Evolutionary conservation across 495 filamentous ascomycete genomes (phyloP), one percentile per base, ranked within the genome.

Genomic region (Aspergillus steynii): DNA sequence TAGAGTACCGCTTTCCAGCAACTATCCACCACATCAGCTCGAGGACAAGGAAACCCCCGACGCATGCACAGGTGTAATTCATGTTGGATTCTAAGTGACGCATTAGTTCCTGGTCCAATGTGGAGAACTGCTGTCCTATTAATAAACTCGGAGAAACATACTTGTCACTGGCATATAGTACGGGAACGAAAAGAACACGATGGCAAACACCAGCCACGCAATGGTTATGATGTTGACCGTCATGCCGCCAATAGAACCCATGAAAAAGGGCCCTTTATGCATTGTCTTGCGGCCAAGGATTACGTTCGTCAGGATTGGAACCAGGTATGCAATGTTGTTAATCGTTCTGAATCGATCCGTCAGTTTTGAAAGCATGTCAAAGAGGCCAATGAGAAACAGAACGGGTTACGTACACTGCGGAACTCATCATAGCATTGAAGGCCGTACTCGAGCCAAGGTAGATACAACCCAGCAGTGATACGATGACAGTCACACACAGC

Each of bases 121-220:
- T 1, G 29, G 5, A 53, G 31, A 28, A 31, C 0, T 12, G 1
- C 37, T 4, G 37, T 42, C 37, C 37, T 20, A 20, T 20, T 20
- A 29, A 34, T 58, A 54, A 29, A 28, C 14, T 12, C 10, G 32
- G 50, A 4, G 26, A 34, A 55, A 68, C 70, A 49, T 56, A 74
- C 68, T 59, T 4, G 65, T 71, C 2, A 78, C 83, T 0, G 86
- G 86, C 69, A 83, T 71, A 29, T 71, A 71, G 59, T 81, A 89
- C 1, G 86, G 90, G 68, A 93, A 92, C 60, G 88, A 91, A 72
- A 88, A 93, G 54, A 92, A 85, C 8, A 89, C 78, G 55, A 88
- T 77, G 2, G 75, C 75, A 53, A 78, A 77, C 5, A 71, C 55
- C 8, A 78, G 50, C 75, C 75, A 78, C 1, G 62, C 56, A 0